Evolutionary conservation across 768 basidiomycete species (phyloP).

Genomic region (Russula brevipes): DNA sequence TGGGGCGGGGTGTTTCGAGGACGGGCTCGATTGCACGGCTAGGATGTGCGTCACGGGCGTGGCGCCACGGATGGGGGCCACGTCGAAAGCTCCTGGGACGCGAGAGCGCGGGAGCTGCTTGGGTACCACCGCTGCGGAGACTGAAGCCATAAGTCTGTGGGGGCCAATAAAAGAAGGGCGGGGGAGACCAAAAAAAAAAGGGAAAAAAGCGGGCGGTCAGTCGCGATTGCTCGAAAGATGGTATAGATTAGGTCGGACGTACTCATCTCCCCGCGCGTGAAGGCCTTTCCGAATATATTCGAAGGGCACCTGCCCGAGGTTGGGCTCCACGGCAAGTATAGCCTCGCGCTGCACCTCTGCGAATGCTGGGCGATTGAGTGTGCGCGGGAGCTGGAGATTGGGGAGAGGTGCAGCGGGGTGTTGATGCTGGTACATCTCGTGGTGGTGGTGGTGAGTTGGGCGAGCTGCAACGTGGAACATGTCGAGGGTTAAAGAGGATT

Average conservation of each 20-base stretch:
- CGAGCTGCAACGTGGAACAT: constrained; percentile 25
- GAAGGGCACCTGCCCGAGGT: constrained; percentile 47
- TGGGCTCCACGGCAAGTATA: constrained; percentile 49
- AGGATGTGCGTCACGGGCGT: constrained; percentile 29
- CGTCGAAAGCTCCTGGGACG: constrained; percentile 21
- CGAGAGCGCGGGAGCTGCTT: constrained; percentile 22
- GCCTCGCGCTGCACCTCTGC: constrained; percentile 52
- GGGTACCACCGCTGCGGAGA: constrained; percentile 16
- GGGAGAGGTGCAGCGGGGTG: constrained; percentile 28
- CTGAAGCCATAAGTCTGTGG: constrained; percentile 21
- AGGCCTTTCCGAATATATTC: constrained; percentile 59
- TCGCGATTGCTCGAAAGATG: background rate
- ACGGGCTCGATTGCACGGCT: constrained; percentile 39
- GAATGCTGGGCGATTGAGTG: constrained; percentile 57
- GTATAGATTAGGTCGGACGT: constrained; percentile 24
- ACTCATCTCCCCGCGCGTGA: constrained; percentile 43
- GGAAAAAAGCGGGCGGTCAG: background rate
- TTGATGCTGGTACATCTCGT: constrained; percentile 25
- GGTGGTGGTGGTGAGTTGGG: constrained; percentile 16
- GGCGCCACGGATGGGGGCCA: constrained; percentile 9
- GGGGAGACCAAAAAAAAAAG: background rate
- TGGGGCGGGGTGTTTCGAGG: constrained; percentile 31
- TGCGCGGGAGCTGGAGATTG: constrained; percentile 65
- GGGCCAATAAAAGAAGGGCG: background rate
- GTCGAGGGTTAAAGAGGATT: background rate